Percentiles rank a stretch among this genome's conserved stretches.
Conservation (phyloP, 768 basidiomycete species). For the Chlorophyllum brunneum region DNA sequence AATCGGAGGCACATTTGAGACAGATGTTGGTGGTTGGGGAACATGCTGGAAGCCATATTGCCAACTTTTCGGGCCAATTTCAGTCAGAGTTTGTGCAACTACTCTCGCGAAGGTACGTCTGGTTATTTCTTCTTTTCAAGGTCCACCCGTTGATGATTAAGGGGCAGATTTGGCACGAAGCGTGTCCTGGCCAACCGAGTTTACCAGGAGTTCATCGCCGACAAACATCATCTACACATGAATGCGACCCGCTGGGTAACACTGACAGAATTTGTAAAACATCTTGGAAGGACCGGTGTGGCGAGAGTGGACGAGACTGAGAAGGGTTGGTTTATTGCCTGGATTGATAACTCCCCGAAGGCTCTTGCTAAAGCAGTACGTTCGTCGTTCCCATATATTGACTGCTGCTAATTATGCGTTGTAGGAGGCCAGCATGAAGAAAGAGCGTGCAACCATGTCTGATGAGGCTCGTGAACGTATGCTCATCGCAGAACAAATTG, state of each 20-base stretch:
- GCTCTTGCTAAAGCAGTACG: slow-evolving; percentile 85
- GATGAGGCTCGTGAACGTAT: slow-evolving; percentile 93
- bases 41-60: slow-evolving; percentile 87
- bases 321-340: slow-evolving; percentile 96
- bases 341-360: slow-evolving; percentile 96
- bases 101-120: slow-evolving; percentile 71
- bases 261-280: slow-evolving; percentile 91
- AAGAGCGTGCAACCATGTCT: slow-evolving; percentile 85
- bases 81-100: slow-evolving; percentile 90
- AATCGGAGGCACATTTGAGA: slow-evolving; percentile 85
- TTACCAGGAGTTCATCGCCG: slow-evolving; percentile 96
- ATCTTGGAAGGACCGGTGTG: slow-evolving; percentile 81
- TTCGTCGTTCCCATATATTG: slow-evolving; percentile 10
- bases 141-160: not conserved
- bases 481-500: slow-evolving; percentile 91
- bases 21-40: slow-evolving; percentile 98
- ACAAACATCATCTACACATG: slow-evolving; percentile 96
- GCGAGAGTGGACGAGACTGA: slow-evolving; percentile 97
- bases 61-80: slow-evolving; percentile 84
- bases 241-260: slow-evolving; percentile 98
- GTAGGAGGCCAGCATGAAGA: slow-evolving; percentile 83
- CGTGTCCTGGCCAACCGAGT: slow-evolving; percentile 93
- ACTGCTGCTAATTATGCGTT: slow-evolving; percentile 12
- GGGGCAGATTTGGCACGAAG: slow-evolving; percentile 80
- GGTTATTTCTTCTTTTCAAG: slow-evolving; percentile 1